phyloP scores from a whole-genome alignment of 2,329 filamentous ascomycete genomes.

The Trichoderma guizhouense region DNA sequence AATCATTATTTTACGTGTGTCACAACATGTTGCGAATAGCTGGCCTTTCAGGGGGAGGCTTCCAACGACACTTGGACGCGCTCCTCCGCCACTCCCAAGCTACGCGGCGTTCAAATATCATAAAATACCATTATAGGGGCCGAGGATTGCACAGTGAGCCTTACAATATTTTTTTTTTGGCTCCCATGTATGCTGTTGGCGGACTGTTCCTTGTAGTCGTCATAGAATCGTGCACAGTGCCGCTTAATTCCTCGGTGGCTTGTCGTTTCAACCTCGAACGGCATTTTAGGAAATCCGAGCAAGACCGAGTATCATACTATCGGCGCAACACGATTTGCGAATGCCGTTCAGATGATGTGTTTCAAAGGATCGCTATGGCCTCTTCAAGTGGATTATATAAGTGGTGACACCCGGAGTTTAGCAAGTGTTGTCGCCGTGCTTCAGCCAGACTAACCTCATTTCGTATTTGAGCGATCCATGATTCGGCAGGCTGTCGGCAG shows the following conservation, averaged over 20 bases:
- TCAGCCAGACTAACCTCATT: neutral
- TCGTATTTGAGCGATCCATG: slow-evolving; percentile 10
- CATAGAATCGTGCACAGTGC: neutral
- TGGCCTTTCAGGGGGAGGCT: neutral
- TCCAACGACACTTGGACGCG: neutral
- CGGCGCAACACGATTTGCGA: neutral
- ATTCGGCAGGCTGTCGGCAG: neutral
- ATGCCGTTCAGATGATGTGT: neutral
- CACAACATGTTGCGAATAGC: neutral
- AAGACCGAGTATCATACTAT: neutral
- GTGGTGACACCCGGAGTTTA: neutral
- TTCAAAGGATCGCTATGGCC: neutral
- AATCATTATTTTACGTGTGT: neutral
- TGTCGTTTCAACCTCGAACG: neutral
- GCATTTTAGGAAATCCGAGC: slow-evolving; percentile 10
- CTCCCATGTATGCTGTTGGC: neutral
- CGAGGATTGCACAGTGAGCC: neutral
- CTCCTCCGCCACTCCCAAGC: neutral
- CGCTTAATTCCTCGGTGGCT: neutral
- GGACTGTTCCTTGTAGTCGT: neutral
- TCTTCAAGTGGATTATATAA: neutral
- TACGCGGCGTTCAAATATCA: neutral
- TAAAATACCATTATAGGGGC: neutral
- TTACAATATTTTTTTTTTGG: neutral
- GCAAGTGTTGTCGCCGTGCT: neutral